Percentiles rank a stretch among this genome's conserved stretches.
These are phyloP conservation scores for Fraxinus floribunda DNA, from an alignment of 305 asterid species.

Conservation along the genomic window DNA sequence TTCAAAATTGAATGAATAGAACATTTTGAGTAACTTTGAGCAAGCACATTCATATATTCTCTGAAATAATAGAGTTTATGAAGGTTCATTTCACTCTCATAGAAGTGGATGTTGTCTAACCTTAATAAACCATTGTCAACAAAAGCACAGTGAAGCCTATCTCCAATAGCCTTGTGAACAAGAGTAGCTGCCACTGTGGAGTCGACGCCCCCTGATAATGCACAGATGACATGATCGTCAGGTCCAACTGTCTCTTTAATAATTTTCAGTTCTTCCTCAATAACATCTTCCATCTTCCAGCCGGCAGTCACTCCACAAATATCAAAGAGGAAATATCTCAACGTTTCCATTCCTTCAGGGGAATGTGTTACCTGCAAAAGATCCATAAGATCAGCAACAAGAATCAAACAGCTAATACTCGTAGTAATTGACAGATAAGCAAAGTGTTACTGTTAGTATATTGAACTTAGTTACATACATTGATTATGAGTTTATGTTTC, in stretches of 20 bases:
- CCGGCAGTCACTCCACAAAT: conserved; percentile 69
- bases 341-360: conserved; percentile 82
- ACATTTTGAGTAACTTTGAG: neutral
- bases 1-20: neutral
- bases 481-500: neutral
- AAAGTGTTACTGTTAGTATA: neutral
- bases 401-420: neutral
- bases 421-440: neutral
- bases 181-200: conserved; percentile 97
- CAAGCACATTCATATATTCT: neutral
- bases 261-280: conserved; percentile 72
- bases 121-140: conserved; percentile 94
- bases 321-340: conserved; percentile 67
- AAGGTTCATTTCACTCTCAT: neutral
- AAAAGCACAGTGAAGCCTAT: conserved; percentile 90
- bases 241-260: conserved; percentile 59
- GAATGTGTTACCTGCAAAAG: conserved; percentile 86
- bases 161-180: conserved; percentile 92
- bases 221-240: conserved; percentile 91
- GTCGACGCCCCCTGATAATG: conserved; percentile 95
- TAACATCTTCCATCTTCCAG: conserved; percentile 87
- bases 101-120: conserved; percentile 28
- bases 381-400: neutral
- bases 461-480: neutral
- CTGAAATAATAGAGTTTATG: neutral